Evolutionary conservation across 169 alveolate genomes (phyloP).

Genomic region (Plasmodium ovale): DNA sequence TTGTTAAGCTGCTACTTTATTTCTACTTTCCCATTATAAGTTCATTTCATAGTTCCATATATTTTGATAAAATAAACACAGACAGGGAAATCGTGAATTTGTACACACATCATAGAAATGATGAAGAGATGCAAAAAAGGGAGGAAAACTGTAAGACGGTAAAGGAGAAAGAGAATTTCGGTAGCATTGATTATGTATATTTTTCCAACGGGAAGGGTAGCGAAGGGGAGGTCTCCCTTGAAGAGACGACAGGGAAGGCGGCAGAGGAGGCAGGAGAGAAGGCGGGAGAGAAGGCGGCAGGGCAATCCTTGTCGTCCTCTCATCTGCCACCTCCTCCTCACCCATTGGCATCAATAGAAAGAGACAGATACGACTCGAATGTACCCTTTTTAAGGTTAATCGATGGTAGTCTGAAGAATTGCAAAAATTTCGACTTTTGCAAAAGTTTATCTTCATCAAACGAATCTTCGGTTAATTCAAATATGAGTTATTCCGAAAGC

Average conservation of each 20-base stretch:
- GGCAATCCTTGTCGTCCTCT: background rate
- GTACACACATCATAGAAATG: background rate
- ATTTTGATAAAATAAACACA: constrained; percentile 12
- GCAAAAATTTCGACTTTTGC: constrained; percentile 43
- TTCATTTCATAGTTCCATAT: constrained; percentile 41
- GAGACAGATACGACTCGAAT: background rate
- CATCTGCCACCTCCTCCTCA: background rate
- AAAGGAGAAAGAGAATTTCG: background rate
- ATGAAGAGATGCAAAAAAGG: background rate
- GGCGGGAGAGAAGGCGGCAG: background rate
- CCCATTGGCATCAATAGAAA: no score
- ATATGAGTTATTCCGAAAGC: background rate
- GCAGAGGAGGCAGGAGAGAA: background rate
- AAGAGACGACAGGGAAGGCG: background rate
- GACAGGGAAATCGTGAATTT: background rate
- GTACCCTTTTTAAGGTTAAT: constrained; percentile 40
- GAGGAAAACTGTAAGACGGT: background rate
- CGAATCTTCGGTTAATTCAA: constrained; percentile 33
- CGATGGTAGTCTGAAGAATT: constrained; percentile 9
- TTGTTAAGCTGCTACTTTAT: constrained; percentile 37
- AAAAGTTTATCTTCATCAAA: constrained; percentile 48
- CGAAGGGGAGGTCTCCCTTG: background rate
- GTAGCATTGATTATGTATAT: constrained; percentile 42
- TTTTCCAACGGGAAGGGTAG: constrained; percentile 9
- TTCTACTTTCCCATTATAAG: constrained; percentile 52